Base-by-base conservation (phyloP, 495 filamentous ascomycete genomes). In the Podospora comata region DNA sequence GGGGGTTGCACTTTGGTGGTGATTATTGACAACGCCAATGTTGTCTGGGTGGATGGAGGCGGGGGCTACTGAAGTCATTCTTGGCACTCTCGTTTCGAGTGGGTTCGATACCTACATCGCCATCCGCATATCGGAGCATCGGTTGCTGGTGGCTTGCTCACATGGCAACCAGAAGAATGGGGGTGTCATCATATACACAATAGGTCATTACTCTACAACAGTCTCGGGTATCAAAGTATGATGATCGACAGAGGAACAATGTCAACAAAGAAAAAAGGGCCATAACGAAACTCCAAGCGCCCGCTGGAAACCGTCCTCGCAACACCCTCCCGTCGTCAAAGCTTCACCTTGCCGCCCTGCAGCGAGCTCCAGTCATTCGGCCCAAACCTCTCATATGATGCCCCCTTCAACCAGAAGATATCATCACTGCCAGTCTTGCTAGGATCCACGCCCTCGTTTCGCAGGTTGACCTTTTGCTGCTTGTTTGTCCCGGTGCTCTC, bases 401-500 rank as follows among this genome's bases (percentile, higher is more conserved):
- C 84, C 0, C 81, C 83, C 75, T 89, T 92, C 19, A 84, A 75
- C 81, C 82, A 84, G 76, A 85, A 96, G 48, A 96, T n/a, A 64
- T 81, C 79, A 67, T 94, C 91, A 0, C 64, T 65, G 1, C 82
- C 83, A 0, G 88, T 83, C 56, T 84, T 85, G 4, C 70, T 73
- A 0, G 89, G 89, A 72, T 94, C 85, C 2, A 95, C 92, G 0
- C 93, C 94, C 68, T 94, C 83, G 1, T 76, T 78, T n/a, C 91
- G 81, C 67, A 97, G 76, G 0, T 79, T 76, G 71, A 89, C 85
- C 76, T 91, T 97, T 76, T 93, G 89, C 74, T 95, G 91, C 80
- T 97, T 97, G 70, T 92, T 91, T 68, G 91, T 97, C 0, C 93
- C 92, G 9, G 93, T 97, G 0, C 84, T 79, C 65, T 89, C 84